phyloP scores from a whole-genome alignment of 345 rosid species.

The Citrus trifoliata region DNA sequence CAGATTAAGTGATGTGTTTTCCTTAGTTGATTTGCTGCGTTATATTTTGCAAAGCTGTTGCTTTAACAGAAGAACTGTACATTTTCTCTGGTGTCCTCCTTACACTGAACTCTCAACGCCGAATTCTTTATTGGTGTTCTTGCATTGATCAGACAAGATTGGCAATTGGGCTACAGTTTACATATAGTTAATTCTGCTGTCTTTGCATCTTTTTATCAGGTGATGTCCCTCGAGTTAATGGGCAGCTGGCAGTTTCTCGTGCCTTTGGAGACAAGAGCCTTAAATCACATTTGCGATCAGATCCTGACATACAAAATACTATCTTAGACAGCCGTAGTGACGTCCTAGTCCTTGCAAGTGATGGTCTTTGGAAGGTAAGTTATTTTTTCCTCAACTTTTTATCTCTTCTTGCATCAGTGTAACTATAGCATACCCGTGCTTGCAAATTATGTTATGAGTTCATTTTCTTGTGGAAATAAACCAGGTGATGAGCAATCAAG shows the following conservation, averaged over 20 bases:
- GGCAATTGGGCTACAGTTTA: constrained; percentile 2
- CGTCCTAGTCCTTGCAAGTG: constrained; percentile 59
- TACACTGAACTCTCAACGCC: not conserved
- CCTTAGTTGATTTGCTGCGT: not conserved
- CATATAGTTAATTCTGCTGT: not conserved
- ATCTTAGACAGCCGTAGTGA: constrained; percentile 37
- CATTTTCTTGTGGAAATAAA: constrained; percentile 9
- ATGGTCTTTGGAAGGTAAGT: constrained; percentile 73
- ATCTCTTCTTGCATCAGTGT: not conserved
- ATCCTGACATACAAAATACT: constrained; percentile 49
- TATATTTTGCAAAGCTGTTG: not conserved
- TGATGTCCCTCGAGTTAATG: constrained; percentile 78
- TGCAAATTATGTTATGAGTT: not conserved
- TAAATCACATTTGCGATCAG: constrained; percentile 57
- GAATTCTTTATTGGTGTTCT: not conserved
- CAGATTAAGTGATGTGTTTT: not conserved
- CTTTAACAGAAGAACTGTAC: not conserved
- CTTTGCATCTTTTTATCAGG: constrained; percentile 35
- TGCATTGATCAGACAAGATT: not conserved
- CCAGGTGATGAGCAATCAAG: constrained; percentile 78
- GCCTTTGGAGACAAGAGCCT: constrained; percentile 78
- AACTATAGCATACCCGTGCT: not conserved
- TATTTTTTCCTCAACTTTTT: not conserved
- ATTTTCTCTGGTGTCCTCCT: not conserved
- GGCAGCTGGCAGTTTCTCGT: constrained; percentile 77